Evolutionary conservation across 495 filamentous ascomycete species (phyloP).

Genomic region (Friedmanniomyces endolithicus): DNA sequence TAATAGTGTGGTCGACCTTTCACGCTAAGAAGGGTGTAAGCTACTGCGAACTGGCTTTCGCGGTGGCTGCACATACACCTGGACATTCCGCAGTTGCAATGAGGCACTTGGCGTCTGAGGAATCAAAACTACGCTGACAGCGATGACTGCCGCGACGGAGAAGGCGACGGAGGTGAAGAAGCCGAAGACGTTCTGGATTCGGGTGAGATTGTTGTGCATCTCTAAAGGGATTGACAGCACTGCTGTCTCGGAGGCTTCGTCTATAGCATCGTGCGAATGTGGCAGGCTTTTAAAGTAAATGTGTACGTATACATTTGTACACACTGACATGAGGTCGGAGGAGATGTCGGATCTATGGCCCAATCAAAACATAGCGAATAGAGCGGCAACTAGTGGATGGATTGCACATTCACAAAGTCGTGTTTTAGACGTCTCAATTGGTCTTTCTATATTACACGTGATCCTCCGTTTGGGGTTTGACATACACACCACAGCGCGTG

Average conservation of each 20-base stretch:
- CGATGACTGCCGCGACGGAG: slow-evolving; percentile 63
- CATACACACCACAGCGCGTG: too few species aligned
- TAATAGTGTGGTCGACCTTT: slow-evolving; percentile 90
- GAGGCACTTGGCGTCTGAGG: slow-evolving; percentile 53
- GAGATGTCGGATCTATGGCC: too few species aligned
- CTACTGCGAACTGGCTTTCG: too few species aligned
- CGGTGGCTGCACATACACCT: slow-evolving; percentile 52
- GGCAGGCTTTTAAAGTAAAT: too few species aligned
- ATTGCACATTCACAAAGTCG: too few species aligned
- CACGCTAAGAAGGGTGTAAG: slow-evolving; percentile 39
- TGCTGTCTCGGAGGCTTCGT: neutral
- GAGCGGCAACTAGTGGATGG: too few species aligned
- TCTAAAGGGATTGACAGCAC: slow-evolving; percentile 17
- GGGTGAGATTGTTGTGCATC: slow-evolving; percentile 81
- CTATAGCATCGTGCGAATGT: neutral
- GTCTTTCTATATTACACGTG: too few species aligned
- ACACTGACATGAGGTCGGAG: too few species aligned
- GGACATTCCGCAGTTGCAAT: slow-evolving; percentile 62
- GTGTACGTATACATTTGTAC: too few species aligned
- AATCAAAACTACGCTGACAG: slow-evolving; percentile 60
- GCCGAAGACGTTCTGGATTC: slow-evolving; percentile 85
- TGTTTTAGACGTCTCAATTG: too few species aligned
- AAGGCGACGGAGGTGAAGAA: slow-evolving; percentile 95
- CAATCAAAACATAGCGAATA: too few species aligned
- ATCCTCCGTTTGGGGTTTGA: too few species aligned